Evolutionary conservation across 2,329 filamentous ascomycete species (phyloP).

Genomic region (Rhytidhysteron rufulum): DNA sequence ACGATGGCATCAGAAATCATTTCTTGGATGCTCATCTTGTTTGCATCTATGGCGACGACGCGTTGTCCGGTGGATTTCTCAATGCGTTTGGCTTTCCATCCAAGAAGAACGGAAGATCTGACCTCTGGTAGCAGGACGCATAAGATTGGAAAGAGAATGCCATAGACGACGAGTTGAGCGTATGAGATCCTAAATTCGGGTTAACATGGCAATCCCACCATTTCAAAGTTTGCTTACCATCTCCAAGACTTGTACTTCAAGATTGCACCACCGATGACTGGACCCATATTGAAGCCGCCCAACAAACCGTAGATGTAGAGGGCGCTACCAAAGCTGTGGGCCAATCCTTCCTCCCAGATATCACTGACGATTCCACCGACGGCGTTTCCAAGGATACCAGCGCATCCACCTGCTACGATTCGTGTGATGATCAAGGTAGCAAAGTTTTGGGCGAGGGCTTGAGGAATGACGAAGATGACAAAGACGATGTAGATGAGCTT

Average conservation of each 20-base stretch:
- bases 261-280: conserved; percentile 41
- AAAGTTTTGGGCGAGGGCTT: conserved; percentile 43
- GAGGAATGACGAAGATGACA: conserved; percentile 40
- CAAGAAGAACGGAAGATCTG: conserved; percentile 46
- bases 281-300: conserved; percentile 42
- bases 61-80: conserved; percentile 22
- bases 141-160: conserved; percentile 39
- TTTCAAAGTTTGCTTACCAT: conserved; percentile 32
- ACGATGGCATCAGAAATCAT: conserved; percentile 37
- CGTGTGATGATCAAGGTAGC: conserved; percentile 43
- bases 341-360: conserved; percentile 35
- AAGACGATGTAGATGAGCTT: conserved; percentile 37
- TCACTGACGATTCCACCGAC: conserved; percentile 32
- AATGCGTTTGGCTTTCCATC: conserved; percentile 30
- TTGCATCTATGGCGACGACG: conserved; percentile 33
- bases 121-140: conserved; percentile 45
- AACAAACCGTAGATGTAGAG: conserved; percentile 43
- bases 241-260: conserved; percentile 37
- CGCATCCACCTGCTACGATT: conserved; percentile 43
- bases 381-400: conserved; percentile 41
- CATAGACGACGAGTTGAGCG: conserved; percentile 45
- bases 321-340: conserved; percentile 41
- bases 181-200: conserved; percentile 39
- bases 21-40: conserved; percentile 24
- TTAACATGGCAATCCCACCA: conserved; percentile 11